These are phyloP conservation scores for Podospora pseudopauciseta DNA, from an alignment of 495 filamentous ascomycete genomes.

Conservation along the genomic window DNA sequence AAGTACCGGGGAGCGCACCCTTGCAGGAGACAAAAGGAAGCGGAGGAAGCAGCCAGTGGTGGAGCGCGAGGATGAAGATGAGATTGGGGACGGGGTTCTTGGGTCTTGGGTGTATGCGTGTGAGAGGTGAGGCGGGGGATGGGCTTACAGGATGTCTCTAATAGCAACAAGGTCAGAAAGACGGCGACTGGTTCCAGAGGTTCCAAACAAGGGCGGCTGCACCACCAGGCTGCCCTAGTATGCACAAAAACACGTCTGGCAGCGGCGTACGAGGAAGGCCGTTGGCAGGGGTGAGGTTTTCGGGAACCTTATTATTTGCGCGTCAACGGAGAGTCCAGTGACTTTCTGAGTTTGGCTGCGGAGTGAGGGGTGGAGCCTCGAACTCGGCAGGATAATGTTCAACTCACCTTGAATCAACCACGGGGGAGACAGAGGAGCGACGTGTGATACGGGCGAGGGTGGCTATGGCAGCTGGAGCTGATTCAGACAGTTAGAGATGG, in stretches of 20 bases:
- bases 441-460: not conserved
- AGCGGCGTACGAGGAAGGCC: conserved; percentile 19
- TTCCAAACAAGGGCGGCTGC: not conserved
- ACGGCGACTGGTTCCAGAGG: not conserved
- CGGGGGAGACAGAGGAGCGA: not conserved
- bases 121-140: not conserved
- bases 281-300: conserved; percentile 20
- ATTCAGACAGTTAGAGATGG: not conserved
- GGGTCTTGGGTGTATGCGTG: not conserved
- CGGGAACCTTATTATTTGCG: conserved; percentile 26
- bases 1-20: conserved; percentile 15
- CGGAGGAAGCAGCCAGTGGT: not conserved
- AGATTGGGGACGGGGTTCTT: not conserved
- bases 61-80: conserved; percentile 7
- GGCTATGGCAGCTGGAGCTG: not conserved
- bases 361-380: conserved; percentile 17
- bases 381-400: conserved; percentile 2
- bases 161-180: not conserved
- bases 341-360: conserved; percentile 3
- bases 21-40: conserved; percentile 2
- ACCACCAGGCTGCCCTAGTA: conserved; percentile 5
- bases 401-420: conserved; percentile 1
- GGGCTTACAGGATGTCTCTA: not conserved
- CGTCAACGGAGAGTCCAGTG: conserved; percentile 17
- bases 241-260: conserved; percentile 2